Percentiles rank a stretch among this genome's conserved stretches.
phyloP scores from a whole-genome alignment of 2,329 filamentous ascomycete genomes.

The Didymella exigua region DNA sequence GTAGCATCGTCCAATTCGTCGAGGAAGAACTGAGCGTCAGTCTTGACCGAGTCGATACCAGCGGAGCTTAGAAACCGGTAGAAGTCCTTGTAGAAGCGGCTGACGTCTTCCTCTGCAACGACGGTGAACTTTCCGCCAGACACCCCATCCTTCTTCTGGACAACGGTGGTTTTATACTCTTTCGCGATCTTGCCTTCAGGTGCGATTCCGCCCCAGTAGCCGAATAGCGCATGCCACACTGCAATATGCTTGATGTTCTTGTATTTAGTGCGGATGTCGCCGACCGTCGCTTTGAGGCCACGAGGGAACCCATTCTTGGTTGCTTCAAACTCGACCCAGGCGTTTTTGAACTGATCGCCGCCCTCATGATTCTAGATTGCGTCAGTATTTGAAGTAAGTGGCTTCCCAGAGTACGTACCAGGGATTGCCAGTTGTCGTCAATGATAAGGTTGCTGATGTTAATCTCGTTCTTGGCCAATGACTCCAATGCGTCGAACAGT shows the following conservation, averaged over 20 bases:
- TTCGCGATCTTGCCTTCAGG: slow-evolving; percentile 74
- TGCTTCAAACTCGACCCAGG: slow-evolving; percentile 85
- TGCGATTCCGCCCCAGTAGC: slow-evolving; percentile 77
- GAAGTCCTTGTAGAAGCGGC: slow-evolving; percentile 85
- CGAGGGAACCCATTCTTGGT: slow-evolving; percentile 77
- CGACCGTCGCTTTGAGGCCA: slow-evolving; percentile 74
- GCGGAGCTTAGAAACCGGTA: slow-evolving; percentile 77
- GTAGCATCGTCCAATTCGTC: slow-evolving; percentile 74
- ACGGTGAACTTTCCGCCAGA: slow-evolving; percentile 72
- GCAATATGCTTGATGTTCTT: slow-evolving; percentile 80
- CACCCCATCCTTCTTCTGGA: slow-evolving; percentile 61
- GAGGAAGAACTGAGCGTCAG: slow-evolving; percentile 88
- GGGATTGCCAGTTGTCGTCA: slow-evolving; percentile 82
- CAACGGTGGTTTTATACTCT: slow-evolving; percentile 73
- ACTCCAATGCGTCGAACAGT: slow-evolving; percentile 74
- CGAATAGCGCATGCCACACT: slow-evolving; percentile 85
- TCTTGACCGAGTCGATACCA: slow-evolving; percentile 88
- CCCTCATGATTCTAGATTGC: slow-evolving; percentile 51
- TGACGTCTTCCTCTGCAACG: slow-evolving; percentile 75
- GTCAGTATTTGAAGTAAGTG: background rate
- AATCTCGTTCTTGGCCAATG: slow-evolving; percentile 72
- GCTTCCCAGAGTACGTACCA: slow-evolving; percentile 12
- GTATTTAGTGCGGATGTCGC: slow-evolving; percentile 70
- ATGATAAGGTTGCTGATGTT: slow-evolving; percentile 86
- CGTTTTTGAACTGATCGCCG: slow-evolving; percentile 48